A percentile compares a stretch with the other conserved stretches of the same genome.
phyloP scores from a whole-genome alignment of 352 stramenopile species.

The Phytopythium helicoides region DNA sequence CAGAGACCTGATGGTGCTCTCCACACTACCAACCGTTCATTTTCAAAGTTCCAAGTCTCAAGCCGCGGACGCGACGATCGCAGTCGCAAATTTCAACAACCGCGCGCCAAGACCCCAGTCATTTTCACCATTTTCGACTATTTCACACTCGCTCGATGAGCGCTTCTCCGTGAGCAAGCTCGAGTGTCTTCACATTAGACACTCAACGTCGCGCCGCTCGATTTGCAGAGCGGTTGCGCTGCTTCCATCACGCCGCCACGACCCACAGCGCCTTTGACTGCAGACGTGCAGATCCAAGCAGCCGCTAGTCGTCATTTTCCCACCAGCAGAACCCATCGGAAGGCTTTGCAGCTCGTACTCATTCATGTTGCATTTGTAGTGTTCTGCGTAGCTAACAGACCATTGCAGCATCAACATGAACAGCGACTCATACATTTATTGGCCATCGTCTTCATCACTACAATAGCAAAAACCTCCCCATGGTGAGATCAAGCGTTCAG shows the following conservation, averaged over 20 bases:
- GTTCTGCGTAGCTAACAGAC: constrained; percentile 6
- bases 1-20: too few relatives aligned
- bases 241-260: background rate
- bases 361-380: background rate
- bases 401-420: background rate
- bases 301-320: background rate
- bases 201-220: background rate
- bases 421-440: background rate
- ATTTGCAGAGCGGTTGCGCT: constrained; percentile 1
- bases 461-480: background rate
- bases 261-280: background rate
- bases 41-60: too few relatives aligned
- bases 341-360: background rate
- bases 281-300: constrained; percentile 5
- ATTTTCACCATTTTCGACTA: too few relatives aligned
- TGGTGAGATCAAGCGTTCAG: constrained; percentile 3
- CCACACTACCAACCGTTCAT: too few relatives aligned
- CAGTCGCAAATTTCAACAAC: too few relatives aligned
- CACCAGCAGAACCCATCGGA: constrained; percentile 9
- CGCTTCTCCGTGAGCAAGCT: too few relatives aligned
- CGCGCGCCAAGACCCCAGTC: too few relatives aligned
- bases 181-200: too few relatives aligned
- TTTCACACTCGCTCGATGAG: too few relatives aligned
- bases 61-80: too few relatives aligned
- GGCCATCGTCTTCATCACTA: background rate